These are phyloP conservation scores for Sugiyamaella paludigena DNA, from an alignment of 1,139 yeast genomes.

Conservation along the genomic window DNA sequence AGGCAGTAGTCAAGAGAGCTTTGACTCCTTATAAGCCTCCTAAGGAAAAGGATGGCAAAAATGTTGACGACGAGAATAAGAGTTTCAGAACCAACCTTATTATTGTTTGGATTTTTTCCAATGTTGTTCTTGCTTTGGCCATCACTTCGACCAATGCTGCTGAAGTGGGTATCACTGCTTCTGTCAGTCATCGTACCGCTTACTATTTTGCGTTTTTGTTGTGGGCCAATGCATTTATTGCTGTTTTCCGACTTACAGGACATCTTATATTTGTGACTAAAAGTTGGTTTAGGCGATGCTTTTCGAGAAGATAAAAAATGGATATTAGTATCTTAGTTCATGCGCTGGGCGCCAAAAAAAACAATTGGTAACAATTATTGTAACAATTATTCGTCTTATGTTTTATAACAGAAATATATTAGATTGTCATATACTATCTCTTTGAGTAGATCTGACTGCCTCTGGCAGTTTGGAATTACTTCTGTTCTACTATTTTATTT, in stretches of 20 bases:
- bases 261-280: conserved; percentile 56
- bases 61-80: conserved; percentile 57
- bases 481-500: too few relatives aligned
- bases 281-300: conserved; percentile 37
- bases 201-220: conserved; percentile 68
- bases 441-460: too few relatives aligned
- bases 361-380: not conserved
- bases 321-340: not conserved
- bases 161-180: conserved; percentile 36
- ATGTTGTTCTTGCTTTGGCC: conserved; percentile 66
- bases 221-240: conserved; percentile 81
- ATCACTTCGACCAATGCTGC: conserved; percentile 44
- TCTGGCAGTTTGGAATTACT: too few relatives aligned
- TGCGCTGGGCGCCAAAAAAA: not conserved
- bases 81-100: conserved; percentile 82
- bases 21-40: conserved; percentile 43
- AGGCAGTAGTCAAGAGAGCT: conserved; percentile 44
- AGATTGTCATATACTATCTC: not conserved
- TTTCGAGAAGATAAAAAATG: conserved; percentile 23
- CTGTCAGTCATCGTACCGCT: conserved; percentile 43
- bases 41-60: conserved; percentile 35
- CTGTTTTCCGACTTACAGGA: conserved; percentile 69
- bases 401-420: not conserved
- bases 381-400: not conserved
- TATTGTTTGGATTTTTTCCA: conserved; percentile 73